Conservation (phyloP, 345 rosid genomes). For the Alliaria petiolata region DNA sequence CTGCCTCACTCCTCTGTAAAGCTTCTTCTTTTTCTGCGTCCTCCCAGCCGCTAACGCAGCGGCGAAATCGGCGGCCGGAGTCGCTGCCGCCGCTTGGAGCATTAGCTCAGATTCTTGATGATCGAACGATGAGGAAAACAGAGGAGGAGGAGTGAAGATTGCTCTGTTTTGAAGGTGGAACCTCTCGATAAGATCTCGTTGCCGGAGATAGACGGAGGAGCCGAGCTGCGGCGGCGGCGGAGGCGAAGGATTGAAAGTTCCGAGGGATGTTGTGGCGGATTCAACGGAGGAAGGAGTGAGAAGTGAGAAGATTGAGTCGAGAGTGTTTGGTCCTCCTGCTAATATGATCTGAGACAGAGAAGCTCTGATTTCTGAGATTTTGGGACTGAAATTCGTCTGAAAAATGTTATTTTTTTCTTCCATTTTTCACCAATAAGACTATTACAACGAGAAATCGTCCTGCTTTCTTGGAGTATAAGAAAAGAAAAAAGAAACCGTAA, state of each 20-base stretch:
- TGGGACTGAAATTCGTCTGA: constrained; percentile 17
- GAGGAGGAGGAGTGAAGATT: constrained; percentile 32
- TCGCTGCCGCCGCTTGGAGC: background rate
- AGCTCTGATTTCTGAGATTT: constrained; percentile 42
- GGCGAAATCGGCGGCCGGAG: constrained; percentile 18
- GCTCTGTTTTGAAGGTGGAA: constrained; percentile 50
- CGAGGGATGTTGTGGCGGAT: constrained; percentile 9
- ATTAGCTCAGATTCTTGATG: constrained; percentile 7
- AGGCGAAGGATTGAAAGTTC: constrained; percentile 33
- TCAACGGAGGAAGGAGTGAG: constrained; percentile 33
- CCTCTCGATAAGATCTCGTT: constrained; percentile 70
- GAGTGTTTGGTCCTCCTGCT: constrained; percentile 65
- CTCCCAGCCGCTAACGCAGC: constrained; percentile 26
- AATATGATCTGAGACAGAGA: constrained; percentile 73
- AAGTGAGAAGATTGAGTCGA: constrained; percentile 82
- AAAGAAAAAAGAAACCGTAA: no score
- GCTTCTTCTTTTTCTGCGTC: constrained; percentile 53
- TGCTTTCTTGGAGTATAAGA: no score
- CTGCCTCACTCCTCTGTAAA: constrained; percentile 98
- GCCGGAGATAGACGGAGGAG: constrained; percentile 81
- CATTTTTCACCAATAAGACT: constrained; percentile 18
- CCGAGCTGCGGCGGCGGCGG: constrained; percentile 49
- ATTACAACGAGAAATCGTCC: constrained; percentile 11
- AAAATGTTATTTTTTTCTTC: constrained; percentile 33
- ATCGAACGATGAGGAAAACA: constrained; percentile 24